Percentiles rank a stretch among this genome's conserved stretches.
Conservation (phyloP, 2,329 filamentous ascomycete genomes). For the Drechslerella coelobrocha region DNA sequence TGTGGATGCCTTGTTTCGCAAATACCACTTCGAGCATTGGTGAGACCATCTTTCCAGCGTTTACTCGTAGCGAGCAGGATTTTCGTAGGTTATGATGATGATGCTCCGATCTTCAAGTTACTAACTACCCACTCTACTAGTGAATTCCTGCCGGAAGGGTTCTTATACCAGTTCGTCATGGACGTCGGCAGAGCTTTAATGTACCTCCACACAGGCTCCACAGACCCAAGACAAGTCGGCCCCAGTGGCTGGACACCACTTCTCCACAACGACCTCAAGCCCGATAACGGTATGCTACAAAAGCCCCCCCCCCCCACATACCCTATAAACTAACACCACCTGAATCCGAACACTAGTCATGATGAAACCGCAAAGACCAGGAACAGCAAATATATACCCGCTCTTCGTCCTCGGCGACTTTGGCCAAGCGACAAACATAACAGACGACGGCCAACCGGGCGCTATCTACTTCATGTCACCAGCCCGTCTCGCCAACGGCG, state of each 20-base stretch:
- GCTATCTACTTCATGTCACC: conserved; percentile 34
- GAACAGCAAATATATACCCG: conserved; percentile 26
- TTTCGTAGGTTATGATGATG: too few species aligned
- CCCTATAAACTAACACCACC: background rate
- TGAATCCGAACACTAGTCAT: conserved; percentile 22
- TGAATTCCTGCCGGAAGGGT: conserved; percentile 27
- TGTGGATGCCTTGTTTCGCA: background rate
- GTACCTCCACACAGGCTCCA: conserved; percentile 8
- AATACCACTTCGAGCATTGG: conserved; percentile 17
- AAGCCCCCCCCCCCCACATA: background rate
- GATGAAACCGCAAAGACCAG: conserved; percentile 21
- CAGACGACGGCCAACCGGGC: conserved; percentile 8
- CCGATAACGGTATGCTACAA: conserved; percentile 44
- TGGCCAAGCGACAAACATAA: conserved; percentile 1
- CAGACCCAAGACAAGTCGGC: background rate
- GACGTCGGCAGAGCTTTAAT: conserved; percentile 17
- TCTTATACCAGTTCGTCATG: conserved; percentile 23
- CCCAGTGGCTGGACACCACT: conserved; percentile 8
- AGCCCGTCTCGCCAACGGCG: background rate
- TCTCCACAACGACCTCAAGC: conserved; percentile 36
- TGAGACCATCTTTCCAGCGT: too few species aligned
- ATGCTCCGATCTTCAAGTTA: too few species aligned
- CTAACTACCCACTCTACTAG: background rate
- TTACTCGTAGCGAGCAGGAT: background rate
- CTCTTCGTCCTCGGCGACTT: conserved; percentile 41